phyloP scores from a whole-genome alignment of 768 basidiomycete genomes.

The Hericium alpestre region DNA sequence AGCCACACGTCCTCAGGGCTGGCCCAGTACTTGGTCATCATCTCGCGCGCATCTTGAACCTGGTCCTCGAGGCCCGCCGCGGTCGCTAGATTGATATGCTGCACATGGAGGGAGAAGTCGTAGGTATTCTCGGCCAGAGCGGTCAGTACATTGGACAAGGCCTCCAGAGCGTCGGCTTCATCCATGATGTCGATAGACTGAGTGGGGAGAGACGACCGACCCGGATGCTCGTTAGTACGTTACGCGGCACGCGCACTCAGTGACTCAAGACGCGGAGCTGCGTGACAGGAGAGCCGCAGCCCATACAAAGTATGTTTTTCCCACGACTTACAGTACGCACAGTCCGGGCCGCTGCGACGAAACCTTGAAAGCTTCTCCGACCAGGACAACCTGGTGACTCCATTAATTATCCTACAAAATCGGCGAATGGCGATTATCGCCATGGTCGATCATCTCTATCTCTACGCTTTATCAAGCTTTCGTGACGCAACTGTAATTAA shows the following conservation, averaged over 20 bases:
- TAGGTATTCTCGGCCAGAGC: conserved; percentile 49
- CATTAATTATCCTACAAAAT: not conserved
- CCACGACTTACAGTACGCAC: not conserved
- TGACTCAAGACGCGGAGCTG: no score
- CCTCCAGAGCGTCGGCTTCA: conserved; percentile 51
- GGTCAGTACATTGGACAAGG: conserved; percentile 48
- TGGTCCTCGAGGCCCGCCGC: conserved; percentile 51
- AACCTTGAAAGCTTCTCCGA: not conserved
- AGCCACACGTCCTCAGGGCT: conserved; percentile 66
- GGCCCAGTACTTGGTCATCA: conserved; percentile 52
- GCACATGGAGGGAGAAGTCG: conserved; percentile 51
- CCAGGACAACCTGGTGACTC: not conserved
- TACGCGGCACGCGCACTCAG: no score
- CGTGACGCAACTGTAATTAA: not conserved
- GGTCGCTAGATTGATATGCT: conserved; percentile 55
- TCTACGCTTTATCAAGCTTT: not conserved
- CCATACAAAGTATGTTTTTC: no score
- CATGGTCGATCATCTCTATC: not conserved
- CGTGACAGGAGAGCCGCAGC: no score
- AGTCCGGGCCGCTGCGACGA: not conserved
- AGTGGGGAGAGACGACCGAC: not conserved
- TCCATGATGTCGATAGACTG: conserved; percentile 31
- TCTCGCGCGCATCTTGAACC: conserved; percentile 49
- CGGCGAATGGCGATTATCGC: not conserved
- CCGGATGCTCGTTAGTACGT: not conserved